A percentile compares a stretch with the other conserved stretches of the same genome.
phyloP scores from a whole-genome alignment of 257 asterid species.

The Lithospermum erythrorhizon region DNA sequence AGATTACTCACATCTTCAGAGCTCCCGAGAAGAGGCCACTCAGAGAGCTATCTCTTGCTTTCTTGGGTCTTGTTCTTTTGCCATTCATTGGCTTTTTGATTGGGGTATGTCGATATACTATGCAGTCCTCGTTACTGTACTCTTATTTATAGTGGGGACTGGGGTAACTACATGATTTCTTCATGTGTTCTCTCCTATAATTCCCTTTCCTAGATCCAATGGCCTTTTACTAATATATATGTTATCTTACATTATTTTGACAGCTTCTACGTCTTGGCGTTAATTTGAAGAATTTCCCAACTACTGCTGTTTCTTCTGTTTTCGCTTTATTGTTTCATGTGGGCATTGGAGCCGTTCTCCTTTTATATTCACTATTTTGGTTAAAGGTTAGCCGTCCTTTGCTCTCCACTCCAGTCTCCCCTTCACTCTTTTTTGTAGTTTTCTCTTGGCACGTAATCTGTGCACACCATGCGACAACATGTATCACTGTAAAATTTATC shows the following conservation, averaged over 20 bases:
- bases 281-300: constrained; percentile 79
- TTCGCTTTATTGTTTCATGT: constrained; percentile 72
- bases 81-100: constrained; percentile 76
- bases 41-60: constrained; percentile 61
- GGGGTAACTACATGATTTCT: background rate
- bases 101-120: constrained; percentile 44
- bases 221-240: constrained; percentile 7
- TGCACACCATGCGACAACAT: background rate
- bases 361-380: constrained; percentile 79
- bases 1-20: constrained; percentile 78
- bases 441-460: background rate
- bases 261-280: constrained; percentile 65
- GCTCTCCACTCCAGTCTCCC: background rate
- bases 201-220: background rate
- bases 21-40: constrained; percentile 83
- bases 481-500: too few relatives aligned
- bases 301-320: constrained; percentile 45
- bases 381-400: constrained; percentile 58
- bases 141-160: constrained; percentile 10
- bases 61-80: constrained; percentile 65
- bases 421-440: background rate
- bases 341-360: constrained; percentile 76
- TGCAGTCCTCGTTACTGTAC: constrained; percentile 1
- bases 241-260: constrained; percentile 31
- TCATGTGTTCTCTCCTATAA: background rate